Base-by-base conservation (phyloP, 2,329 filamentous ascomycete species). In the Aspergillus sp. region DNA sequence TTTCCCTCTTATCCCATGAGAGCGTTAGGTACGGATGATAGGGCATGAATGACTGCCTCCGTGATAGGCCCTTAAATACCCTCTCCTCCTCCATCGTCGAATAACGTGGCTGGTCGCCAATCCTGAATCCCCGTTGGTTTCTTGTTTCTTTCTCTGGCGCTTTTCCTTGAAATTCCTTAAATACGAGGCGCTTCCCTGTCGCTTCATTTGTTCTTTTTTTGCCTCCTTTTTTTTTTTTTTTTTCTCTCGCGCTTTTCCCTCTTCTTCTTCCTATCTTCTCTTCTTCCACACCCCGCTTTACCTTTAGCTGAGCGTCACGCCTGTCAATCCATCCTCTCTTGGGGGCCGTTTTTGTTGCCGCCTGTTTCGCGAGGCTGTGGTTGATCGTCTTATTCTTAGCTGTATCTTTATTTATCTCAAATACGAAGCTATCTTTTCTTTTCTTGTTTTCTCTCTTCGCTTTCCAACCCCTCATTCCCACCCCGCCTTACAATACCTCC, bases 381-480 rank as follows among this genome's bases (percentile, higher is more conserved):
- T 19, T 19, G 19, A 19, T 19, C 19, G 19, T 19, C 19, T 34
- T 13, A 10, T 34, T 34, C 33, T 12, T 12, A 12, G 33, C n/a
- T 34, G 19, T 34, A 11, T 7, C 19, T 34, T 34, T 34, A 11
- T 34, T 34, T 32, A 32, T 9, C 19, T 4, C 19, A 19, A 19
- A 19, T 19, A 19, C 58, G 47, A 46, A 44, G 54, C 54, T 35
- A 65, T 35, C 10, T 43, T 27, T 41, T 12, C 40, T 27, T 44
- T 34, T 8, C 33, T 7, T 13, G 33, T 10, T 19, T 19, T 19
- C 19, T 19, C 19, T 19, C 33, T 34, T 7, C 9, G 33, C n/a
- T 34, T 34, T 7, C n/a, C 9, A 34, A 7, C 19, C 11, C n/a
- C 33, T 34, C 33, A 34, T n/a, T 9, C 31, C n/a, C 9, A 32